phyloP scores from a whole-genome alignment of 1,284 basidiomycete genomes.

The Mycena sp. region DNA sequence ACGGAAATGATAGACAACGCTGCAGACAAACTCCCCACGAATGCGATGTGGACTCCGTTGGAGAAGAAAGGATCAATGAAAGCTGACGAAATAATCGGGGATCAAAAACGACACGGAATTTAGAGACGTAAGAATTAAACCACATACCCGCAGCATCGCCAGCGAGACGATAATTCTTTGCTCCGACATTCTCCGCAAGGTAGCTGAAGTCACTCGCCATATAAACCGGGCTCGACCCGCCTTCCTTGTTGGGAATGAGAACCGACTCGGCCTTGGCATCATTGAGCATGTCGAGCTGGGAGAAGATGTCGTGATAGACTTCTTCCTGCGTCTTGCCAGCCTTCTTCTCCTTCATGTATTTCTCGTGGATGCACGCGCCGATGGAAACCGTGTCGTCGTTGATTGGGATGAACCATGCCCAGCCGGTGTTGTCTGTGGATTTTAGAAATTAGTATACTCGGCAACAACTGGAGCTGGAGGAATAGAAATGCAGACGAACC shows the following conservation, averaged over 20 bases:
- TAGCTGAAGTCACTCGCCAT: slow-evolving; percentile 24
- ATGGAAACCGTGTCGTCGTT: slow-evolving; percentile 12
- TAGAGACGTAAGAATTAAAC: not conserved
- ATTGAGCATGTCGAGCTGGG: slow-evolving; percentile 6
- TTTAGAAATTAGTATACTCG: not conserved
- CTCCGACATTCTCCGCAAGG: slow-evolving; percentile 11
- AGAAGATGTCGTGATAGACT: slow-evolving; percentile 13
- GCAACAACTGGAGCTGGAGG: not conserved
- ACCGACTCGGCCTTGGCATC: slow-evolving; percentile 7
- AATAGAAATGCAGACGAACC: slow-evolving; percentile 28
- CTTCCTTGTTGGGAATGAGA: slow-evolving; percentile 15
- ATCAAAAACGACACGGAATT: not conserved
- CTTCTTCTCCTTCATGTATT: slow-evolving; percentile 19
- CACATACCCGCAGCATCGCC: slow-evolving; percentile 19
- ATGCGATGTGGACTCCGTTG: slow-evolving; percentile 19
- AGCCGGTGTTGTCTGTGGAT: slow-evolving; percentile 17
- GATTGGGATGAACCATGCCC: slow-evolving; percentile 22
- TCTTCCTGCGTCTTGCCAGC: slow-evolving; percentile 17
- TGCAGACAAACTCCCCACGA: slow-evolving; percentile 17
- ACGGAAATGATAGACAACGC: slow-evolving; percentile 18
- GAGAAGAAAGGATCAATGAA: slow-evolving; percentile 21
- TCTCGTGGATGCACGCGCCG: slow-evolving; percentile 15
- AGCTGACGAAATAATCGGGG: not conserved
- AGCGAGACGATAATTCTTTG: slow-evolving; percentile 14
- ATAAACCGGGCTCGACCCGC: slow-evolving; percentile 8